Conservation (phyloP, 1,139 yeast genomes). For the Pichia sp. region DNA sequence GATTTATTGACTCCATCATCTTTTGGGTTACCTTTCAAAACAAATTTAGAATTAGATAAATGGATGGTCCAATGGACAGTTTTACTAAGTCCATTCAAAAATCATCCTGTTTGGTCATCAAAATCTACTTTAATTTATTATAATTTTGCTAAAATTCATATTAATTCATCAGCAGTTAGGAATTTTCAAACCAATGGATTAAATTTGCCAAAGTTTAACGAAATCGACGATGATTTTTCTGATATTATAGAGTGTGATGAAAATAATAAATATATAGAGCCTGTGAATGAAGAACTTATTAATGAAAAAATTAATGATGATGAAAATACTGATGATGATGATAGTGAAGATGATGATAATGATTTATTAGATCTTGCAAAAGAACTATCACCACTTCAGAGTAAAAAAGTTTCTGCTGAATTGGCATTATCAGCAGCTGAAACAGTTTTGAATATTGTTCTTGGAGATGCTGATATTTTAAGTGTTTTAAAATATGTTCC, state of each 20-base stretch:
- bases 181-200: constrained; percentile 56
- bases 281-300: constrained; percentile 8
- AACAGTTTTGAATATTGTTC: constrained; percentile 52
- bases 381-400: constrained; percentile 33
- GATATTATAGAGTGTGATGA: constrained; percentile 17
- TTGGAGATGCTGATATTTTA: constrained; percentile 54
- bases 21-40: constrained; percentile 62
- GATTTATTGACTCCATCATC: constrained; percentile 50
- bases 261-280: constrained; percentile 1
- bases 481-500: constrained; percentile 60
- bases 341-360: constrained; percentile 13
- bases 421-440: constrained; percentile 61
- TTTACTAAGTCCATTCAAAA: constrained; percentile 49
- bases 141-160: constrained; percentile 71
- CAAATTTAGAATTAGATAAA: constrained; percentile 60
- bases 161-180: constrained; percentile 52
- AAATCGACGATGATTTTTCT: constrained; percentile 22
- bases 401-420: constrained; percentile 35
- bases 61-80: constrained; percentile 86
- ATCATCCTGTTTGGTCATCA: constrained; percentile 63
- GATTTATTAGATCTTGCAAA: constrained; percentile 24
- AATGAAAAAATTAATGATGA: constrained; percentile 13
- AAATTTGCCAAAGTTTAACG: constrained; percentile 42
- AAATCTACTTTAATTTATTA: constrained; percentile 66
- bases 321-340: constrained; percentile 13